Evolutionary conservation across 129 eudicot genomes (phyloP).

Genomic region (Glebionis coronaria): DNA sequence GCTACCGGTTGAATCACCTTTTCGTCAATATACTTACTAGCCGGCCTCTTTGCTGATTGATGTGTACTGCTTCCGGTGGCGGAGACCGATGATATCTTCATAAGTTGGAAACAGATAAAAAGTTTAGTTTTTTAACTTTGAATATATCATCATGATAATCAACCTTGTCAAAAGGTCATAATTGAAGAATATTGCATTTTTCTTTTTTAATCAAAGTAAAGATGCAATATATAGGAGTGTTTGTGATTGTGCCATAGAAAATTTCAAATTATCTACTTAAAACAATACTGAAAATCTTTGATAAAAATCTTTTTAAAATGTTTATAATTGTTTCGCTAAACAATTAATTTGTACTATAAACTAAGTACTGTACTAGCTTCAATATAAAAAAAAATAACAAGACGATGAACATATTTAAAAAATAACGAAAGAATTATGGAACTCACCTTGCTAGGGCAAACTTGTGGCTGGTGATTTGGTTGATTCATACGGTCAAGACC

Average conservation of each 20-base stretch:
- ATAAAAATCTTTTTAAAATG: no score
- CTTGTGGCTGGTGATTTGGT: constrained; percentile 31
- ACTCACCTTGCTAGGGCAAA: constrained; percentile 41
- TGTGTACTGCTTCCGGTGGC: constrained; percentile 31
- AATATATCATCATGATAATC: neutral
- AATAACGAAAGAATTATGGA: neutral
- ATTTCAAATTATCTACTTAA: no score
- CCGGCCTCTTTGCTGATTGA: constrained; percentile 49
- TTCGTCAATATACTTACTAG: constrained; percentile 42
- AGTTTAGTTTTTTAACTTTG: constrained; percentile 21
- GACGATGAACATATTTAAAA: no score
- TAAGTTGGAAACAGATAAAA: constrained; percentile 32
- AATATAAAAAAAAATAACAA: constrained; percentile 16
- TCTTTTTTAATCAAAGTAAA: no score
- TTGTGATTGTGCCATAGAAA: no score
- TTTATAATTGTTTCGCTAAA: no score
- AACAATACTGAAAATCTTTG: no score
- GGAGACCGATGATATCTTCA: constrained; percentile 43
- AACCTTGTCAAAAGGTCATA: constrained; percentile 31
- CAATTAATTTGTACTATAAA: no score
- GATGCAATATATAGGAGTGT: neutral
- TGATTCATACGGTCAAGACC: constrained; percentile 45
- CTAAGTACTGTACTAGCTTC: no score
- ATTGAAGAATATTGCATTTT: constrained; percentile 6
- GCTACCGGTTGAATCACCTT: constrained; percentile 41